A percentile compares a stretch with the other conserved stretches of the same genome.
Evolutionary conservation across 2,329 filamentous ascomycete species (phyloP).

Genomic region (Tolypocladium endophyticum): DNA sequence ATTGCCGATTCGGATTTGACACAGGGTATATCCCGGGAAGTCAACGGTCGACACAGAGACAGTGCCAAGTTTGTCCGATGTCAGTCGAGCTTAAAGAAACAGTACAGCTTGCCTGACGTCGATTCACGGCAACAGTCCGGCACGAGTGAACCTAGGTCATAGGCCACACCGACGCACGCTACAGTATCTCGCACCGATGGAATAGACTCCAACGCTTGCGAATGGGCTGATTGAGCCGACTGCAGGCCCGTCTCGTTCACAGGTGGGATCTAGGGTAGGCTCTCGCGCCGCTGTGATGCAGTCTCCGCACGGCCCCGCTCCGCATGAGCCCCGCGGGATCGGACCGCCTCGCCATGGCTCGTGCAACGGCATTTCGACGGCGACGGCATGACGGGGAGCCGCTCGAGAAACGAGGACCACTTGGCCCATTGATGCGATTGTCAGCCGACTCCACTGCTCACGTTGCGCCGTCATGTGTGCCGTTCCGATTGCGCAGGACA

Average conservation of each 20-base stretch:
- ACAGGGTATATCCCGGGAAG: too few species aligned
- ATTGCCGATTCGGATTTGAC: background rate
- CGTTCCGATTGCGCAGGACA: too few species aligned
- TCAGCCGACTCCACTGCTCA: background rate
- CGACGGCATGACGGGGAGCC: background rate
- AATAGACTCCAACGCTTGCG: background rate
- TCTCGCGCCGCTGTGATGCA: background rate
- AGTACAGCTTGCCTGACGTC: background rate
- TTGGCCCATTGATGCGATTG: background rate
- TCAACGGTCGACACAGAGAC: too few species aligned
- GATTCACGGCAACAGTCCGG: background rate
- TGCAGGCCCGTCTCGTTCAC: background rate
- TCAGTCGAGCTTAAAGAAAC: too few species aligned
- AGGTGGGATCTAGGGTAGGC: background rate
- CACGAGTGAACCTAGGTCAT: background rate
- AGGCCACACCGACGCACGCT: background rate
- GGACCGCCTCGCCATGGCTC: background rate
- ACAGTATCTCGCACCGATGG: too few species aligned
- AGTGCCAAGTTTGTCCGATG: too few species aligned
- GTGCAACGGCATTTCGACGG: background rate
- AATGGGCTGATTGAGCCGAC: background rate
- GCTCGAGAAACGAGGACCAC: background rate
- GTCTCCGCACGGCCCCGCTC: background rate
- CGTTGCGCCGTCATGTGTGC: background rate
- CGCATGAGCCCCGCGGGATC: background rate